Evolutionary conservation across 306 rosid genomes (phyloP).

Genomic region (Trifolium fragiferum): DNA sequence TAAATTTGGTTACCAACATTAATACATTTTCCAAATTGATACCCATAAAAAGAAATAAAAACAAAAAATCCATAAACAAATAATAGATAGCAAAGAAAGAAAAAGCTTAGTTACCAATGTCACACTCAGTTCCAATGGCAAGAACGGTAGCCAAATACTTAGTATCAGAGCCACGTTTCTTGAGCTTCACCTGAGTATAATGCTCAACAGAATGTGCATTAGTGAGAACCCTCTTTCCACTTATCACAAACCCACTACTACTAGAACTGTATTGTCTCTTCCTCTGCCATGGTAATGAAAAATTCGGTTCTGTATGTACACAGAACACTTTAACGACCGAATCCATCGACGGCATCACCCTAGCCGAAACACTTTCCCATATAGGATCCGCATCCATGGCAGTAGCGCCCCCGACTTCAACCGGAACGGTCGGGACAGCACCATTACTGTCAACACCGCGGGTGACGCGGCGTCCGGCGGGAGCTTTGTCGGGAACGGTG

Average conservation of each 20-base stretch:
- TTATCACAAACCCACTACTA: conserved; percentile 90
- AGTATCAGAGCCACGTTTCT: conserved; percentile 96
- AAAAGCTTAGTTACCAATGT: conserved; percentile 53
- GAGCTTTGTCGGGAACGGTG: conserved; percentile 51
- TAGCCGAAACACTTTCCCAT: conserved; percentile 53
- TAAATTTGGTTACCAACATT: neutral
- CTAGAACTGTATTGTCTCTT: conserved; percentile 90
- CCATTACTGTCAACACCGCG: conserved; percentile 44
- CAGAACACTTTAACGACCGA: conserved; percentile 95
- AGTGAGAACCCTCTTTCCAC: conserved; percentile 82
- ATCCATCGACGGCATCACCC: conserved; percentile 87
- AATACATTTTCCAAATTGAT: neutral
- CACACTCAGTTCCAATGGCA: conserved; percentile 98
- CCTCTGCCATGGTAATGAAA: conserved; percentile 98
- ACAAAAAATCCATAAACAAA: neutral
- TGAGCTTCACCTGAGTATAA: conserved; percentile 89
- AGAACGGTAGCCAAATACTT: conserved; percentile 94
- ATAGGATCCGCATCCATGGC: conserved; percentile 38
- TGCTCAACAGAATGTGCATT: conserved; percentile 98
- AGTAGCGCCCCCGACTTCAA: conserved; percentile 38
- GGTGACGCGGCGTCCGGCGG: conserved; percentile 46
- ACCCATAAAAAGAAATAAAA: neutral
- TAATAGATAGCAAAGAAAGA: neutral
- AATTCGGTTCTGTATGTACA: conserved; percentile 92
- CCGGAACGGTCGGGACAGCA: conserved; percentile 42